Percentiles rank a stretch among this genome's conserved stretches.
These are phyloP conservation scores for Nicotiana undulata DNA, from an alignment of 257 asterid species.

Conservation along the genomic window DNA sequence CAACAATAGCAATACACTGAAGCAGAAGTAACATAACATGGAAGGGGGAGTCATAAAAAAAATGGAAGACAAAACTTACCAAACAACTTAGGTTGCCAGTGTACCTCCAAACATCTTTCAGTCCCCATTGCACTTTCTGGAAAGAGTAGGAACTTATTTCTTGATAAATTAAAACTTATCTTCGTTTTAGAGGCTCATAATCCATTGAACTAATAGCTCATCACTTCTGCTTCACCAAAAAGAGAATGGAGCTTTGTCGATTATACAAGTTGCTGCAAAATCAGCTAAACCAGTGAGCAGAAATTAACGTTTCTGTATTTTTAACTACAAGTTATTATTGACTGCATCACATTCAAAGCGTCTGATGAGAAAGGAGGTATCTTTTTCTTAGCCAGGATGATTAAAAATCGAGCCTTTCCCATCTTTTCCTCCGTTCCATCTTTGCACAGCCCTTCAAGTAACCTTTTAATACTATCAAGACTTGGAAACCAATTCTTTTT, in stretches of 20 bases:
- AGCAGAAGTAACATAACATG: too few species aligned
- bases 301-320: constrained; percentile 1
- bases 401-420: constrained; percentile 42
- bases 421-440: constrained; percentile 28
- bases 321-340: constrained; percentile 25
- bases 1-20: too few species aligned
- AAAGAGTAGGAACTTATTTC: not conserved
- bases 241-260: not conserved
- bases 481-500: constrained; percentile 66
- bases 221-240: constrained; percentile 9
- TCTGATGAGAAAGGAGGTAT: constrained; percentile 49
- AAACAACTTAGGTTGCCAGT: not conserved
- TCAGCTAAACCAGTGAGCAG: not conserved
- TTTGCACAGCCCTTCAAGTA: constrained; percentile 52
- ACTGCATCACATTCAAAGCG: constrained; percentile 37
- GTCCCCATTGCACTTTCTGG: not conserved
- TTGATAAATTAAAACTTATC: not conserved
- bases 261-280: not conserved
- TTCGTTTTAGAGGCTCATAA: not conserved
- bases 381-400: constrained; percentile 45
- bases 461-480: constrained; percentile 35
- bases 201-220: not conserved
- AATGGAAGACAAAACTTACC: not conserved
- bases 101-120: not conserved
- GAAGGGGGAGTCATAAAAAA: not conserved